Evolutionary conservation across 768 basidiomycete species (phyloP), one percentile per base, ranked within the genome.

Genomic region (Amanita exitialis): DNA sequence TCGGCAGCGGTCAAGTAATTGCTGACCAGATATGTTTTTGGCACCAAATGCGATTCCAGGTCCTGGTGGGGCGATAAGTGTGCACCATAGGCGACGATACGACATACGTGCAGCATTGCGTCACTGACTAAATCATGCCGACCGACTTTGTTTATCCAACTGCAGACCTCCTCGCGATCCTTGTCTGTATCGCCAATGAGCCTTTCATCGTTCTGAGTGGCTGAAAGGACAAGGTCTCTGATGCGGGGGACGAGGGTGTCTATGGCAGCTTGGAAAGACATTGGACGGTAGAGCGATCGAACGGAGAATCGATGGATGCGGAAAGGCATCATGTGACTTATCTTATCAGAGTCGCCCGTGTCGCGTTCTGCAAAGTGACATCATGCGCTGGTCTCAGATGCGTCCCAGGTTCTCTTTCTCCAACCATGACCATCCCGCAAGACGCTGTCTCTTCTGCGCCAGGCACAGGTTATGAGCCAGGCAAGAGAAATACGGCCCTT

Each of bases 1-100:
- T 99, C 96, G 41, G 94, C 95, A 3, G 82, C 86, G 16, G 92
- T 90, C 50, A 92, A 72, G 58, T 86, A 78, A 67, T 90, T 88
- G 63, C 78, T 79, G 58, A 92, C 86, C 59, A 93, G 66, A 67
- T 90, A 97, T 20, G 93, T 96, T 59, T 83, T 77, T 20, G 88
- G 80, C 12, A 77, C 69, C 45, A 98, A 74, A 41, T 81, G 67
- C 1, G 76, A 66, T 61, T 95, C 80, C 54, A 97, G 72, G 28
- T 77, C 76, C 92, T 96, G 55, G 7, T 37, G 30, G 32, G 45
- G 3, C 49, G 27, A 44, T 12, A 21, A 18, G 10, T 38, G 32
- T 32, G 15, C 18, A 6, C 28, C 4, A 42, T 39, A 34, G 16
- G 10, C 20, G 27, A 25, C 6, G 32, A 13, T 12, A 43, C 16